Evolutionary conservation across 2,329 filamentous ascomycete species (phyloP).

Genomic region (Chaetomium sp.): DNA sequence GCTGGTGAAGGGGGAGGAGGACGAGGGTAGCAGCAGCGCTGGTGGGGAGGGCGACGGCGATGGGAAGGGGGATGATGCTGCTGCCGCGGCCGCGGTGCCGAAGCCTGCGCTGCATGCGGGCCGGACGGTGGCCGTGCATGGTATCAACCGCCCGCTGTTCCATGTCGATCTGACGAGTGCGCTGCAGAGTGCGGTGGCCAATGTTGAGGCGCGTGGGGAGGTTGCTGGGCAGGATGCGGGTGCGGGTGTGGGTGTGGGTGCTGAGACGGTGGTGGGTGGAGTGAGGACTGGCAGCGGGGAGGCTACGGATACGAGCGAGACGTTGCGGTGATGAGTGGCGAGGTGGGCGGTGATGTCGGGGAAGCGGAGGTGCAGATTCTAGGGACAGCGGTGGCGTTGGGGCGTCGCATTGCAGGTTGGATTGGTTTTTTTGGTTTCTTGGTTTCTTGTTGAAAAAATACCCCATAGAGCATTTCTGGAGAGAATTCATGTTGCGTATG

Average conservation of each 20-base stretch:
- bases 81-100: not conserved
- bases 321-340: not conserved
- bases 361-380: not conserved
- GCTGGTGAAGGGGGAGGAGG: slow-evolving; percentile 20
- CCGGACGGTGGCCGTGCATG: slow-evolving; percentile 68
- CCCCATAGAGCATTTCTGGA: slow-evolving; percentile 9
- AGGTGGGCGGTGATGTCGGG: not conserved
- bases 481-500: not conserved
- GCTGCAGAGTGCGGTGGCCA: slow-evolving; percentile 81
- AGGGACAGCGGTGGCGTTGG: not conserved
- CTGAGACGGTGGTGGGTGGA: no score
- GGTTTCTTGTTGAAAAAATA: not conserved
- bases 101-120: slow-evolving; percentile 24
- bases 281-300: not conserved
- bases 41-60: not conserved
- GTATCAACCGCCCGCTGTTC: slow-evolving; percentile 89
- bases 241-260: not conserved
- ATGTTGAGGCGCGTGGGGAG: slow-evolving; percentile 60
- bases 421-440: not conserved
- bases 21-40: not conserved
- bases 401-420: not conserved
- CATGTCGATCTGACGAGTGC: slow-evolving; percentile 91
- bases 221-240: not conserved
- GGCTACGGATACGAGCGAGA: not conserved
- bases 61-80: not conserved